These are phyloP conservation scores for Stemphylium lycopersici DNA, from an alignment of 2,329 filamentous ascomycete genomes.

Conservation along the genomic window DNA sequence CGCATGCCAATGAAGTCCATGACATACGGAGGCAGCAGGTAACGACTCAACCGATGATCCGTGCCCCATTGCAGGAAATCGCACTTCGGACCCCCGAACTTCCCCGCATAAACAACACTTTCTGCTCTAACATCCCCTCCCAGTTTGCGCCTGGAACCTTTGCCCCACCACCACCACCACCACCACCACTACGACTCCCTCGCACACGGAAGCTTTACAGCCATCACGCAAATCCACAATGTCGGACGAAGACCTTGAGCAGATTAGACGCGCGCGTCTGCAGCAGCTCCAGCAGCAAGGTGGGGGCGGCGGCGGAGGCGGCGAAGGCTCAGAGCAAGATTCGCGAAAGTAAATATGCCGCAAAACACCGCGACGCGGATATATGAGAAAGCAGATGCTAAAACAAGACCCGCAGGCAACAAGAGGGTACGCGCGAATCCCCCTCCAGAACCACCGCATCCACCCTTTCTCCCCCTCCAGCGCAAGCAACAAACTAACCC, in stretches of 20 bases:
- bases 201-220: neutral
- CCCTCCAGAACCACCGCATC: constrained; percentile 48
- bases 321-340: constrained; percentile 62
- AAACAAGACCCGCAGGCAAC: constrained; percentile 17
- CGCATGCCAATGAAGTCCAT: too few species aligned
- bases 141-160: neutral
- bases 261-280: constrained; percentile 91
- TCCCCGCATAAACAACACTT: constrained; percentile 17
- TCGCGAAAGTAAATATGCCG: constrained; percentile 55
- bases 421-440: constrained; percentile 23
- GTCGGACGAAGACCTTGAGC: constrained; percentile 71
- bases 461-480: neutral
- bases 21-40: too few species aligned
- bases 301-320: constrained; percentile 61
- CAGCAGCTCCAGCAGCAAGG: constrained; percentile 83
- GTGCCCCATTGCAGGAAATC: too few species aligned
- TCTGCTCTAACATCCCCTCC: neutral
- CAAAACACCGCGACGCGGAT: neutral
- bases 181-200: neutral
- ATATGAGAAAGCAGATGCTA: neutral
- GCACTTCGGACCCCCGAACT: constrained; percentile 14
- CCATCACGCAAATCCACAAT: constrained; percentile 47
- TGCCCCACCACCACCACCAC: neutral
- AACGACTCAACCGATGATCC: too few species aligned
- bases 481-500: constrained; percentile 42